Percentiles rank a stretch among this genome's conserved stretches.
These are phyloP conservation scores for Erigeron philadelphicus DNA, from an alignment of 140 eudicot species.

Conservation along the genomic window DNA sequence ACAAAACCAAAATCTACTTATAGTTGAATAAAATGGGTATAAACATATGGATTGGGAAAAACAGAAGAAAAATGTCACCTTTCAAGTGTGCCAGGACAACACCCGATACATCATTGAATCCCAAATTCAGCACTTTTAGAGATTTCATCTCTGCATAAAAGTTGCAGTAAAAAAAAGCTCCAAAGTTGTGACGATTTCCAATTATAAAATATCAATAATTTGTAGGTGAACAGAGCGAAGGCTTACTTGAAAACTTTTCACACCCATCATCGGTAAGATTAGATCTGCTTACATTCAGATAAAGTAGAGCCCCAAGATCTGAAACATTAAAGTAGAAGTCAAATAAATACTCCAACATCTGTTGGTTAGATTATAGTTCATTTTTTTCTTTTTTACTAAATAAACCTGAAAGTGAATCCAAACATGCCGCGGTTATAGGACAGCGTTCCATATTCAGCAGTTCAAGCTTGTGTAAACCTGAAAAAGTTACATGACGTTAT, in stretches of 20 bases:
- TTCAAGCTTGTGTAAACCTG: conserved; percentile 64
- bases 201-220: neutral
- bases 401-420: conserved; percentile 78
- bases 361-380: neutral
- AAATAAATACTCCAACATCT: no score
- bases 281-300: conserved; percentile 82
- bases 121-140: conserved; percentile 77
- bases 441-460: conserved; percentile 90
- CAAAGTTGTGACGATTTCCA: neutral
- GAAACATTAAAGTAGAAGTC: neutral
- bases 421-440: conserved; percentile 74
- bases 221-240: neutral
- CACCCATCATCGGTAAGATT: conserved; percentile 63
- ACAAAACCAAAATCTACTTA: no score
- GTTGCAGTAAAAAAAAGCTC: neutral
- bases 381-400: neutral
- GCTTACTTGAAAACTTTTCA: conserved; percentile 69
- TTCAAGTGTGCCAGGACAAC: conserved; percentile 62
- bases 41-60: neutral
- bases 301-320: conserved; percentile 43
- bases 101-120: conserved; percentile 75
- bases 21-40: no score
- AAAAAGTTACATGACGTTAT: neutral
- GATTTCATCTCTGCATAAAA: conserved; percentile 44
- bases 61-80: conserved; percentile 37